A percentile compares a stretch with the other conserved stretches of the same genome.
Evolutionary conservation across 208 protist genomes (phyloP).

Genomic region (Balamuthia mandrillaris): DNA sequence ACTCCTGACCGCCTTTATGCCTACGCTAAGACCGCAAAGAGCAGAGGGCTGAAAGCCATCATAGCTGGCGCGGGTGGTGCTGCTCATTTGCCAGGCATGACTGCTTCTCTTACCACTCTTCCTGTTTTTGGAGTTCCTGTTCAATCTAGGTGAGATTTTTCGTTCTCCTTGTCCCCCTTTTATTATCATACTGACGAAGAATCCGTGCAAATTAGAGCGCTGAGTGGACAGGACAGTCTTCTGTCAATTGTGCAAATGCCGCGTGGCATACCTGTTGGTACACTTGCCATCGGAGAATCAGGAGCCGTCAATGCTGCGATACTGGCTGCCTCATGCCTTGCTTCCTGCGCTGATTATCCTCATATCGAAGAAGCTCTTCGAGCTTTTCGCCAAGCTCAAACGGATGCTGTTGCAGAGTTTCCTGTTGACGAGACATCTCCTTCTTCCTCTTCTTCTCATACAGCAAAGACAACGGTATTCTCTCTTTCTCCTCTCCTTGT

Average conservation of each 20-base stretch:
- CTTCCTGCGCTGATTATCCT: neutral
- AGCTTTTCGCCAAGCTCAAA: slow-evolving; percentile 49
- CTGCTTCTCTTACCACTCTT: slow-evolving; percentile 73
- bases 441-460: no score
- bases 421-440: slow-evolving; percentile 13
- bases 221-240: slow-evolving; percentile 57
- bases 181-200: slow-evolving; percentile 8
- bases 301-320: slow-evolving; percentile 75
- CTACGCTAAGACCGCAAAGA: slow-evolving; percentile 53
- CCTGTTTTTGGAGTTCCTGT: slow-evolving; percentile 80
- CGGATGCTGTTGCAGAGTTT: slow-evolving; percentile 37
- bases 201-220: neutral
- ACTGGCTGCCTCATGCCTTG: slow-evolving; percentile 56
- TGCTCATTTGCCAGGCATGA: slow-evolving; percentile 77
- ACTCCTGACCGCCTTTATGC: slow-evolving; percentile 71
- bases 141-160: slow-evolving; percentile 34
- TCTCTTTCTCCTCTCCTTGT: no score
- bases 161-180: neutral
- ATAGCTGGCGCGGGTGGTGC: slow-evolving; percentile 72
- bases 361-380: slow-evolving; percentile 32
- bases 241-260: slow-evolving; percentile 79
- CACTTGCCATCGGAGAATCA: slow-evolving; percentile 73
- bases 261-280: slow-evolving; percentile 75
- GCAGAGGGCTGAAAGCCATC: slow-evolving; percentile 48
- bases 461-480: no score